phyloP scores from a whole-genome alignment of 176 grass and related monocot species.

The Elaeis guineensis region DNA sequence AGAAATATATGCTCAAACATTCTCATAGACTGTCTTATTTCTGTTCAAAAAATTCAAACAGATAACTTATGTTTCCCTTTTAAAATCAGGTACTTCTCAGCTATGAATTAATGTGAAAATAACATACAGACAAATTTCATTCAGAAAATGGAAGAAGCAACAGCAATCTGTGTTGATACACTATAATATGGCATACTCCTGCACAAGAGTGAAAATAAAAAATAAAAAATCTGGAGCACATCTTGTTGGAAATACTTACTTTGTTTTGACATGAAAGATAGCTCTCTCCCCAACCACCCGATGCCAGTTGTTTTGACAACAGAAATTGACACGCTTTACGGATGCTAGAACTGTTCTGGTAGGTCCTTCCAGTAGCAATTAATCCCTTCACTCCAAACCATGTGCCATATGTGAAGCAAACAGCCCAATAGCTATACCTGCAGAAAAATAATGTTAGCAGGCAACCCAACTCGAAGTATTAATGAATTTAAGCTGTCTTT shows the following conservation, averaged over 20 bases:
- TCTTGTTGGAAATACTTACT: conserved; percentile 24
- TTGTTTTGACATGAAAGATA: conserved; percentile 95
- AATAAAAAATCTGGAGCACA: too few species aligned
- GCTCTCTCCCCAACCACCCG: conserved; percentile 95
- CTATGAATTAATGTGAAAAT: too few species aligned
- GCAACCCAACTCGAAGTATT: background rate
- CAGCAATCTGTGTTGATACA: too few species aligned
- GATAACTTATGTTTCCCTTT: too few species aligned
- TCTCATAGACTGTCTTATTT: too few species aligned
- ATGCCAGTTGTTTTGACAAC: conserved; percentile 79
- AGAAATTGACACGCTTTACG: conserved; percentile 79
- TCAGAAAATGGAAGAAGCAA: too few species aligned
- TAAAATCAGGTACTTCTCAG: too few species aligned
- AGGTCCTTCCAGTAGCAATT: conserved; percentile 66
- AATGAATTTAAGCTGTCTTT: background rate
- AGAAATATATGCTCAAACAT: too few species aligned
- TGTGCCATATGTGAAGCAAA: conserved; percentile 87
- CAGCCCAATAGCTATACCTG: conserved; percentile 92
- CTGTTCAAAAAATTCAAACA: too few species aligned
- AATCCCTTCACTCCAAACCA: conserved; percentile 94
- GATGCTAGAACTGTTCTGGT: conserved; percentile 47
- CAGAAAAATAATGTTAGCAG: conserved; percentile 14
- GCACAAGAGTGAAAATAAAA: too few species aligned
- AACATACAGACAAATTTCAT: too few species aligned
- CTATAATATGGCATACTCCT: too few species aligned